phyloP scores from a whole-genome alignment of 768 basidiomycete genomes.

The Agaricus bisporus region DNA sequence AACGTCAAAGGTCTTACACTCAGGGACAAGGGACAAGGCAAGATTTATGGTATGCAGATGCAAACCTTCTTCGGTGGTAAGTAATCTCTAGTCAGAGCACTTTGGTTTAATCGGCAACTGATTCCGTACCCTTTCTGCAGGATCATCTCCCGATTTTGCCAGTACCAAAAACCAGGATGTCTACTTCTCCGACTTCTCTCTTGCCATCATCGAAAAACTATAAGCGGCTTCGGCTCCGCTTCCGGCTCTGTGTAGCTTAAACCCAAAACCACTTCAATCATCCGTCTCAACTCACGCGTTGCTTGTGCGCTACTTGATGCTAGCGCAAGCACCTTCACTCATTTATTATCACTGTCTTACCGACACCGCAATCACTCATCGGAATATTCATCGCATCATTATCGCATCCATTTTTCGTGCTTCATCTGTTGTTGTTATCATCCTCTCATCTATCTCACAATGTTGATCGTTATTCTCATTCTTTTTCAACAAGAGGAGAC shows the following conservation, averaged over 20 bases:
- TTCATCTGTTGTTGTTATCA: not conserved
- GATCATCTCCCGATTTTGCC: conserved; percentile 26
- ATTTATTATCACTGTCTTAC: conserved; percentile 1
- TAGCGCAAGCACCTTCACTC: conserved; percentile 2
- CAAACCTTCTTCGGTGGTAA: conserved; percentile 77
- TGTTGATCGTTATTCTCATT: not conserved
- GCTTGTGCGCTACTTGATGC: not conserved
- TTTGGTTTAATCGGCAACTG: not conserved
- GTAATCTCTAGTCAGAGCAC: not conserved
- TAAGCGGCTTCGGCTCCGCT: conserved; percentile 18
- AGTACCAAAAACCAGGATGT: conserved; percentile 55
- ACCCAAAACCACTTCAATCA: not conserved
- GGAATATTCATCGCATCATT: conserved; percentile 2
- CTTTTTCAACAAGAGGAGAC: not conserved
- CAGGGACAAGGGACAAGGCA: conserved; percentile 38
- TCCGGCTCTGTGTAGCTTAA: not conserved
- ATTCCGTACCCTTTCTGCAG: conserved; percentile 10
- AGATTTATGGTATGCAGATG: conserved; percentile 62
- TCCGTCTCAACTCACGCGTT: not conserved
- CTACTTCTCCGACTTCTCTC: conserved; percentile 67
- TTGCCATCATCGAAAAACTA: conserved; percentile 48
- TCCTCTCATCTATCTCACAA: no score
- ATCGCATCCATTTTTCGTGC: not conserved
- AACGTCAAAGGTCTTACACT: conserved; percentile 50
- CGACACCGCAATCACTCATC: conserved; percentile 1